A percentile compares a stretch with the other conserved stretches of the same genome.
Conservation (phyloP, 139 green algal genomes). For the Trebouxia sp. region DNA sequence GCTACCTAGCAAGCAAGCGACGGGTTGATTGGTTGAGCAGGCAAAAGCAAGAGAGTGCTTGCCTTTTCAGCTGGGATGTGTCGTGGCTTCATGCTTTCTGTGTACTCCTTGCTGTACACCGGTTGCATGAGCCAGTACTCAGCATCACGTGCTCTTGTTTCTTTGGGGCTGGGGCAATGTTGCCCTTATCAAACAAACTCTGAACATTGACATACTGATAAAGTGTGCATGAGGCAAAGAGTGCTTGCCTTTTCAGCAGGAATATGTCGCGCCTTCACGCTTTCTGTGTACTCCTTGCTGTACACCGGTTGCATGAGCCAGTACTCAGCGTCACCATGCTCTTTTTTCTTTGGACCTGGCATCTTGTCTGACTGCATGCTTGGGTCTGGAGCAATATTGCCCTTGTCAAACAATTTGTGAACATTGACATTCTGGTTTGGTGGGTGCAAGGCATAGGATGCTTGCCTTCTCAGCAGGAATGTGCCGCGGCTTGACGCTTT, state of each 20-base stretch:
- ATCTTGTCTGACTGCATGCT: not conserved
- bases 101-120: not conserved
- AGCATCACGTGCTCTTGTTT: not conserved
- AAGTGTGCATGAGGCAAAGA: not conserved
- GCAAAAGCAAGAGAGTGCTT: not conserved
- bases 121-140: not conserved
- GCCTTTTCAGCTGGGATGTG: not conserved
- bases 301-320: not conserved
- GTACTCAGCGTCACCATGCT: not conserved
- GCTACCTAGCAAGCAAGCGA: too few species aligned
- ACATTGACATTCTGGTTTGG: not conserved
- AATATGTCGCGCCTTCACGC: too few species aligned
- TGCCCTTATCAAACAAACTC: not conserved
- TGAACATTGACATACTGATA: too few species aligned
- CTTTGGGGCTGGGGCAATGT: not conserved
- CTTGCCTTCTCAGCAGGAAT: conserved; percentile 52
- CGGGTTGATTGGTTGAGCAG: too few species aligned
- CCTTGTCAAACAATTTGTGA: not conserved
- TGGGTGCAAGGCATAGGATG: not conserved
- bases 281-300: not conserved
- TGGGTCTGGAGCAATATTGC: not conserved
- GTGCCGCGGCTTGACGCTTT: conserved; percentile 60
- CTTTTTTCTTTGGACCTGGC: not conserved
- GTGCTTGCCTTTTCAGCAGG: not conserved
- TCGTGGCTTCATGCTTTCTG: too few species aligned